Base-by-base conservation (phyloP, 352 stramenopile species). In the Pythium phragmitis region DNA sequence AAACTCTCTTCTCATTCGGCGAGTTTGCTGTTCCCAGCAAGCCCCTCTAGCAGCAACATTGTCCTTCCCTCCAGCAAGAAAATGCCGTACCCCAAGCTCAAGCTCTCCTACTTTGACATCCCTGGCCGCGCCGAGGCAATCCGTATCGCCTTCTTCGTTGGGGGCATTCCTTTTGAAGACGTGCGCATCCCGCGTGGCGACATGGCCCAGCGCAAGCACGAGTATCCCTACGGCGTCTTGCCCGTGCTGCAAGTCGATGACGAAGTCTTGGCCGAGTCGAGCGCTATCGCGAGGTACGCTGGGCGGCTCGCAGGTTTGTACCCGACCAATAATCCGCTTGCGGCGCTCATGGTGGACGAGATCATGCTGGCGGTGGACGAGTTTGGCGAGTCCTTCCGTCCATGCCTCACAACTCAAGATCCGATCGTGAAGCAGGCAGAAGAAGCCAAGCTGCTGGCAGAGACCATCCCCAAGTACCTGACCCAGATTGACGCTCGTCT, bases 71-170 rank as follows among this genome's bases (percentile, higher is more conserved):
- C 26, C 26, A 30, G 26, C 26, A 30, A 30, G 26, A 3, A 30
- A 30, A 30, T 30, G 14, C 37, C 37, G 37, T 42, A 12, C 7
- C 37, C 45, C 30, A 30, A 45, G 4, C 43, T 69, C 12, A 82
- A 77, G 60, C 63, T 75, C 26, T 47, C 66, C 19, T 75, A 82
- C 61, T 80, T 82, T 47, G 60, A 80, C 63, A 30, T 76, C n/a
- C 28, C 53, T 4, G 74, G 60, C 42, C 69, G 72, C 37, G 74
- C 69, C 23, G 72, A 81, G 56, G 37, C 68, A 5, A 60, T 70
- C n/a, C 69, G 74, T 16, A 43, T 69, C 11, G 61, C 56, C 17
- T 30, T 82, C 1, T 9, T 19, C 26, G 7, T 74, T 14, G 73
- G 57, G 14, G 64, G 62, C 23, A 37, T 82, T 14, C 63, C 71